Conservation (phyloP, 306 rosid genomes). For the Trifolium fragiferum region DNA sequence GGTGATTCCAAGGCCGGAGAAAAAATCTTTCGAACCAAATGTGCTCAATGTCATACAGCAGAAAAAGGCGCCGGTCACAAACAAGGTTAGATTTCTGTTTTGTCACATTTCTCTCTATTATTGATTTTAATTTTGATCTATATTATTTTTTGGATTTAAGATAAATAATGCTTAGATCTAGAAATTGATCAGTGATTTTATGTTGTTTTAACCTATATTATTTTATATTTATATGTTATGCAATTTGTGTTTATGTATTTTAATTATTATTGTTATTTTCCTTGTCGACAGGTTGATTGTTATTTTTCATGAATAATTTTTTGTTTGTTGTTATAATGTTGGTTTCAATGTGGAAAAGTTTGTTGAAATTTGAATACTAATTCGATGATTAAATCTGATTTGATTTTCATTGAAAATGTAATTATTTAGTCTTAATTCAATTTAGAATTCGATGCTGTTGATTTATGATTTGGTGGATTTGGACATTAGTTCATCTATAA, state of each 20-base stretch:
- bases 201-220: neutral
- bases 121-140: neutral
- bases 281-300: neutral
- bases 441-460: neutral
- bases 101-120: too few relatives aligned
- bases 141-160: too few relatives aligned
- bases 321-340: neutral
- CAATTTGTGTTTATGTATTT: neutral
- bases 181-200: neutral
- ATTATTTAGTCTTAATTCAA: neutral
- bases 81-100: constrained; percentile 57
- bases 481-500: neutral
- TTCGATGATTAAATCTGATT: neutral
- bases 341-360: constrained; percentile 1
- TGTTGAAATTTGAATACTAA: neutral
- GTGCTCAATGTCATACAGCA: constrained; percentile 95
- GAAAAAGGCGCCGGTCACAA: constrained; percentile 92
- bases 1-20: constrained; percentile 70
- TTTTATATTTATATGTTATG: too few relatives aligned
- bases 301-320: neutral
- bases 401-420: neutral
- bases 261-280: constrained; percentile 14
- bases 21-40: constrained; percentile 80
- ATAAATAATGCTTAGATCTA: too few relatives aligned
- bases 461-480: neutral